Evolutionary conservation across 208 protist species (phyloP), one percentile per base, ranked within the genome.

Genomic region (Lotmaria passim): DNA sequence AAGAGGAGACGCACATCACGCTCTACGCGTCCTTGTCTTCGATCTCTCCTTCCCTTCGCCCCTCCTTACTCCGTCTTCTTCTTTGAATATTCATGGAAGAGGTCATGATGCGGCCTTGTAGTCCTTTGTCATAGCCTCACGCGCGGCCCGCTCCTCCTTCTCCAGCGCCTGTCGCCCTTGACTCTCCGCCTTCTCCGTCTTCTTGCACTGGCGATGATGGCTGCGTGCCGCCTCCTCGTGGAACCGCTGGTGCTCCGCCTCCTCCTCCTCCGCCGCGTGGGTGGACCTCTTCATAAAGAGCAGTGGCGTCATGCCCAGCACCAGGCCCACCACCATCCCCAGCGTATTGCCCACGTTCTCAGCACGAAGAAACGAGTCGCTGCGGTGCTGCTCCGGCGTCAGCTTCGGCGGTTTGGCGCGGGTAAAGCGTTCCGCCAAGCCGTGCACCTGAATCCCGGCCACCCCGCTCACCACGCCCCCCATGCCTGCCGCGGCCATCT

Each of bases 401-500:
- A 97, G 83, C 31, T 41, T 33, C n/a, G 90, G 87, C 12, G 85
- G 72, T 41, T 72, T 64, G 12, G 69, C 69, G 28, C 86, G 85
- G 34, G 81, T 85, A 57, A 81, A 74, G 48, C 89, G 89, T 76
- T 94, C 90, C 3, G 89, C 89, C 6, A 97, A 61, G 7, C 93
- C 87, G 73, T 97, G 90, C 41, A 97, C 81, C 61, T 94, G 89
- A 62, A 97, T 95, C 5, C 93, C 93, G 7, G 86, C 83, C 0
- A 91, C 83, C 19, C 89, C 93, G 68, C 85, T 93, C 44, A 93
- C 81, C 21, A 94, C 88, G 7, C 89, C 88, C 36, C 90, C 93
- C 11, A 97, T 66, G 19, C 78, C 85, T 10, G 93, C 93, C 7
- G 90, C 89, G 1, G 83, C 80, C 90, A 97, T 92, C 39, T 75